Conservation (phyloP, 1,284 basidiomycete genomes). For the Ustilago trichophora region DNA sequence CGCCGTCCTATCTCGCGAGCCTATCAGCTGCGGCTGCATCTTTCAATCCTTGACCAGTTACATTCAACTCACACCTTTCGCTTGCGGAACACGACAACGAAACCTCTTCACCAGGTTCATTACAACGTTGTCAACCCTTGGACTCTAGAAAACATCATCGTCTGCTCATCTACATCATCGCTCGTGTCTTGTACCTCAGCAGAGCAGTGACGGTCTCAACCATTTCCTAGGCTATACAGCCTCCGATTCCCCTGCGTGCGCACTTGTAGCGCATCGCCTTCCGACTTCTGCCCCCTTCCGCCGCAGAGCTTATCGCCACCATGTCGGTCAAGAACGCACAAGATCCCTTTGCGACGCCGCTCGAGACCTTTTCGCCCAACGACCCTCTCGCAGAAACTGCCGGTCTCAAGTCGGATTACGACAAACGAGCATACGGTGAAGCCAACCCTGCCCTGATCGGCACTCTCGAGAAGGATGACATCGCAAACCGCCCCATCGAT, state of each 20-base stretch:
- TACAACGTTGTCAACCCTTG: no score
- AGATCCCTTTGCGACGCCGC: constrained; percentile 31
- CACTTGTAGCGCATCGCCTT: constrained; percentile 18
- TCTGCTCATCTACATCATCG: not conserved
- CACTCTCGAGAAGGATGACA: constrained; percentile 67
- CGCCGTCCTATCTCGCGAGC: no score
- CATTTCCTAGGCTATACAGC: constrained; percentile 5
- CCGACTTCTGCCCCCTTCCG: not conserved
- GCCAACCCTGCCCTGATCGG: constrained; percentile 51
- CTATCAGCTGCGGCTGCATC: no score
- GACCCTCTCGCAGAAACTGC: constrained; percentile 32
- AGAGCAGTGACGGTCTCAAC: not conserved
- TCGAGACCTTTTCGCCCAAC: constrained; percentile 27
- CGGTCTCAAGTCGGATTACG: constrained; percentile 47
- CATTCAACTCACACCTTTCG: no score
- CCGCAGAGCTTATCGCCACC: not conserved
- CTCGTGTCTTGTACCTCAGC: not conserved
- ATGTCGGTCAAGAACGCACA: constrained; percentile 31
- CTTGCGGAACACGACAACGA: no score
- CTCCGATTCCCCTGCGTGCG: constrained; percentile 2
- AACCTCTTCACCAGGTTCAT: no score
- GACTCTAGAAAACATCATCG: no score
- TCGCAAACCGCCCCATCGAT: constrained; percentile 67
- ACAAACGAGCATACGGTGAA: constrained; percentile 51
- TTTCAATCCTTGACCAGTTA: no score